A percentile compares a stretch with the other conserved stretches of the same genome.
Conservation (phyloP, 1,284 basidiomycete species). For the Leccinum subrobustum region DNA sequence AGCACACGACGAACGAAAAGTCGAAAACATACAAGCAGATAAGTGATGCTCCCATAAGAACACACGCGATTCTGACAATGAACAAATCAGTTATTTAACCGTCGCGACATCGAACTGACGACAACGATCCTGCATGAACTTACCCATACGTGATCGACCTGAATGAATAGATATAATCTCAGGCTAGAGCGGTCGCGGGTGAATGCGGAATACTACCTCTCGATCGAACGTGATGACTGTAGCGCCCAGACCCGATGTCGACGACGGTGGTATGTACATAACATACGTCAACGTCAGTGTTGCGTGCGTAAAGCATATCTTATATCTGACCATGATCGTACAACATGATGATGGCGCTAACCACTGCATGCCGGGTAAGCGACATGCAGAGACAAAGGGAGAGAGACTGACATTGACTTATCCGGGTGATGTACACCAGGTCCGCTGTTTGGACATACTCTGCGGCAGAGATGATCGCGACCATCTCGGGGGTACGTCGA, state of each 20-base stretch:
- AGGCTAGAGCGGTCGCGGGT: not conserved
- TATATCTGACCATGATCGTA: slow-evolving; percentile 1
- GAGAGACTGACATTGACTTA: not conserved
- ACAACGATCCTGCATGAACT: not conserved
- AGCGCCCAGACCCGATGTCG: not conserved
- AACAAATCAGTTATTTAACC: not conserved
- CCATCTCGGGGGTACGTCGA: not conserved
- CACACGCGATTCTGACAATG: not conserved
- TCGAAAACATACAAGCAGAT: not conserved
- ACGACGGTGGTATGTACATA: not conserved
- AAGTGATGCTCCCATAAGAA: slow-evolving; percentile 1
- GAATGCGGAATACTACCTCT: not conserved
- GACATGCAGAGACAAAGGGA: not conserved
- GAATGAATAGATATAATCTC: not conserved
- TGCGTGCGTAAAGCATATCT: not conserved
- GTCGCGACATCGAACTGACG: not conserved
- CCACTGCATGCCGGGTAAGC: not conserved
- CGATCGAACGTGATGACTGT: not conserved
- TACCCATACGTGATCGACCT: slow-evolving; percentile 2
- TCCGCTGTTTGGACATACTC: not conserved
- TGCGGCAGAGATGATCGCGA: too few relatives aligned
- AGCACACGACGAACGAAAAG: not conserved
- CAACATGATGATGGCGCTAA: not conserved
- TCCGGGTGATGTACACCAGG: not conserved
- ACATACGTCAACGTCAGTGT: not conserved